Base-by-base conservation (phyloP, 1,284 basidiomycete species). In the Apiotrichum brassicae region DNA sequence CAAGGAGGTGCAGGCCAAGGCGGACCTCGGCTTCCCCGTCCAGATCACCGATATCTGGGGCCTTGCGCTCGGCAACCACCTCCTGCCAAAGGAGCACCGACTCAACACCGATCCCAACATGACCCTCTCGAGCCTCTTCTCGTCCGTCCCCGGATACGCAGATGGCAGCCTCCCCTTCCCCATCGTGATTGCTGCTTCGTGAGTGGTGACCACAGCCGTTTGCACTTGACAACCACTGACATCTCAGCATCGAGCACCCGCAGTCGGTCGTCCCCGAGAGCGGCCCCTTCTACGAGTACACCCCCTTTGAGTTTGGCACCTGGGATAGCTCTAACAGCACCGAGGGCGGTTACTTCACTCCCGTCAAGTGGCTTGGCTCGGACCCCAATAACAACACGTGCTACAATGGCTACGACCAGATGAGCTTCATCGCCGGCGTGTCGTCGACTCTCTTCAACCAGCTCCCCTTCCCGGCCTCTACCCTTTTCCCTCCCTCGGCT, bases 271-370 rank as follows among this genome's bases (percentile, higher is more conserved):
- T 26, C 14, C 24, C 18, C 14, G 23, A 18, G 18, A 42, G 76
- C 53, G 70, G 66, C 1, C 69, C 72, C n/a, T 56, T 71, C 8
- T 78, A 68, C 62, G 76, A 78, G 54, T 75, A 76, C 48, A 76
- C 68, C 1, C 75, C 74, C 1, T 72, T 61, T 46, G 76, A 77
- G 57, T 77, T 76, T 45, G 77, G 77, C 5, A 64, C 70, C 0
- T 79, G 75, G 75, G 69, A 73, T 30, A 71, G 18, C 18, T 35
- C 32, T 3, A 33, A 64, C 49, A 62, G 60, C 11, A 26, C 47
- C 46, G 57, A 57, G 22, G 43, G 51, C n/a, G 72, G 71, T 6
- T 67, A 61, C 19, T 72, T 73, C 44, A 72, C 71, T 3, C 52
- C 61, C 3, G 43, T 71, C 11, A 57, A 70, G 47, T 74, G 68